Conservation (phyloP, 192 early-diverging fungal species). For the Chytriomyces confervae region DNA sequence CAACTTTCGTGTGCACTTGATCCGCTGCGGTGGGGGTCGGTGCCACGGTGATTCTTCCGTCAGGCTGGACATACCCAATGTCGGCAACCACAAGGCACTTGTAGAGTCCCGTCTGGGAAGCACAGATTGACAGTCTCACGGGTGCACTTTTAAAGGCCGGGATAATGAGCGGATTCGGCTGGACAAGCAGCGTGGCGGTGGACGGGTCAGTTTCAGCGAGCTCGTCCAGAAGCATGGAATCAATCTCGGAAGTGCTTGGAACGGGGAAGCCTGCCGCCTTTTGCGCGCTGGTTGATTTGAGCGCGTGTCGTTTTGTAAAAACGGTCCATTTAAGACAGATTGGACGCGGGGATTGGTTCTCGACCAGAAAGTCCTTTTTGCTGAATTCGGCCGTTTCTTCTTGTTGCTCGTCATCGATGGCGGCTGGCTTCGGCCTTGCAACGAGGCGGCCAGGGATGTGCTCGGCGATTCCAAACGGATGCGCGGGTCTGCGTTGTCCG, state of each 20-base stretch:
- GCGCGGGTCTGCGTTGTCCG: constrained; percentile 1
- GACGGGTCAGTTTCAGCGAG: constrained; percentile 33
- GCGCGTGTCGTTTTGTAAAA: constrained; percentile 42
- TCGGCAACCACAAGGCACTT: constrained; percentile 53
- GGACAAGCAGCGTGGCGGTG: constrained; percentile 36
- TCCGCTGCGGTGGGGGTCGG: neutral
- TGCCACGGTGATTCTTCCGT: constrained; percentile 40
- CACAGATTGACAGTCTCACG: constrained; percentile 45
- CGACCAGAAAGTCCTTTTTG: constrained; percentile 48
- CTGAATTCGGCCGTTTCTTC: neutral
- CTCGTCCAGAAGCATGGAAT: constrained; percentile 39
- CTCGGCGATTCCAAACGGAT: constrained; percentile 5
- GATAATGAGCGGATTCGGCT: constrained; percentile 37
- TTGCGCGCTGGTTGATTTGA: constrained; percentile 4
- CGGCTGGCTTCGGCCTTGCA: neutral
- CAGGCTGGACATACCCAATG: constrained; percentile 52
- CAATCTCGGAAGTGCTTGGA: constrained; percentile 22
- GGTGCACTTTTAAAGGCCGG: constrained; percentile 47
- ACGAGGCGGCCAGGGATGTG: neutral
- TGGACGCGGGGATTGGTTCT: constrained; percentile 58
- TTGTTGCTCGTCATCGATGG: neutral
- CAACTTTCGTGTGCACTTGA: neutral
- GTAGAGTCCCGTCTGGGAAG: constrained; percentile 40
- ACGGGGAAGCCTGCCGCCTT: neutral
- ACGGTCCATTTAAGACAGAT: constrained; percentile 50